Base-by-base conservation (phyloP, 2,329 filamentous ascomycete genomes). In the Penicillium sclerotigenum region DNA sequence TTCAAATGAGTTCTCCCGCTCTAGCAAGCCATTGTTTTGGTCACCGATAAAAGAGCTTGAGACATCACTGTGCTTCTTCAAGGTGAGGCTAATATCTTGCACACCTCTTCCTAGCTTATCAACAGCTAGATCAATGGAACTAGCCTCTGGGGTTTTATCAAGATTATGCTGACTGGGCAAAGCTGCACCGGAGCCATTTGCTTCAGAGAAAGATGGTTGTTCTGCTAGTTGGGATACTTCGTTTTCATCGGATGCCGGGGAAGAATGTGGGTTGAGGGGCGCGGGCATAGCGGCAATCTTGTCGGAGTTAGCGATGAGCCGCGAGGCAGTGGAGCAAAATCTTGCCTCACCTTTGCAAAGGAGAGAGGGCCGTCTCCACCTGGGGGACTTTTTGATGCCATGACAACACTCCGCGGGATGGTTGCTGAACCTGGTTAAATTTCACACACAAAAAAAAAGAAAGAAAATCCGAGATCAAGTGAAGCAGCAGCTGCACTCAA, bases 331-430 rank as follows among this genome's bases (percentile, higher is more conserved):
- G 10, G 9, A 28, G 13, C 9, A 20, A 6, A 28, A 5, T 18
- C 1, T n/a, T 10, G 31, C 36, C 38, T 56, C 77, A 90, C 88
- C 82, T 89, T 91, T 75, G 88, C 88, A 79, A 91, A 91, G 41
- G 88, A 90, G 65, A 87, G 82, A 74, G 67, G 67, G 51, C 64
- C 57, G 36, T 68, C 65, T 61, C 64, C 67, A 53, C 59, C 54
- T 34, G 65, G 60, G 51, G 66, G 63, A 54, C 61, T 63, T 49
- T 72, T 65, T 28, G 71, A 70, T 61, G 66, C 63, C 72, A 75
- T 75, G 52, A 57, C 64, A 56, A 58, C 46, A 59, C 58, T 54
- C 56, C 40, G 51, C 50, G 46, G 51, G 57, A 50, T 56, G 45
- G 48, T 56, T 52, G 57, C 60, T 54, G 60, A 59, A 49, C 54